Percentiles rank a stretch among this genome's conserved stretches.
These are phyloP conservation scores for Fusarium continuum DNA, from an alignment of 2,329 filamentous ascomycete genomes.

Conservation along the genomic window DNA sequence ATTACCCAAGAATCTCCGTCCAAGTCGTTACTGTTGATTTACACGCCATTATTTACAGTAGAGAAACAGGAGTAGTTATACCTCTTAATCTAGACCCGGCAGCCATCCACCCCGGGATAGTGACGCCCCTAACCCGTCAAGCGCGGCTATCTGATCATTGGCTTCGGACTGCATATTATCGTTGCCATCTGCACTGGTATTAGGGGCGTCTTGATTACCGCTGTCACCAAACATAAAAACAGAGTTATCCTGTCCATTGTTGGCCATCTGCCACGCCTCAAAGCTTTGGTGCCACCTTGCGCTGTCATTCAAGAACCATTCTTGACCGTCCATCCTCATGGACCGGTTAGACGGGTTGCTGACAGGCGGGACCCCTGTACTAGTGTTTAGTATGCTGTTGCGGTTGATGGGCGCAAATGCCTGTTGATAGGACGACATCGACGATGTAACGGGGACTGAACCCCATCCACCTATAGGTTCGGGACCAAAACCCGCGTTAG, in stretches of 20 bases:
- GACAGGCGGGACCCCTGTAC: slow-evolving; percentile 31
- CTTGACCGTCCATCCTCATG: slow-evolving; percentile 59
- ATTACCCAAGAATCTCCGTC: neutral
- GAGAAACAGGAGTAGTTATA: neutral
- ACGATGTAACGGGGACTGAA: slow-evolving; percentile 26
- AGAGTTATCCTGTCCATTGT: slow-evolving; percentile 37
- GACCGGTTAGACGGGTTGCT: slow-evolving; percentile 36
- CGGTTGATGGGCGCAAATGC: slow-evolving; percentile 36
- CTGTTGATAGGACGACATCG: slow-evolving; percentile 35
- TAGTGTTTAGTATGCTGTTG: slow-evolving; percentile 19
- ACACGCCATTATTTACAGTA: slow-evolving; percentile 1
- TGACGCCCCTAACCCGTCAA: slow-evolving; percentile 48
- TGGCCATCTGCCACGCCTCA: slow-evolving; percentile 59
- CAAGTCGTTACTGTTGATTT: neutral
- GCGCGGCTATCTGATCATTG: slow-evolving; percentile 39
- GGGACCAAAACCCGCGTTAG: slow-evolving; percentile 33
- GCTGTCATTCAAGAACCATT: slow-evolving; percentile 67
- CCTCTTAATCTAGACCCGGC: slow-evolving; percentile 47
- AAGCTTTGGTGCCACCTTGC: slow-evolving; percentile 68
- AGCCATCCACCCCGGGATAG: slow-evolving; percentile 49
- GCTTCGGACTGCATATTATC: slow-evolving; percentile 29
- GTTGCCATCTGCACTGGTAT: slow-evolving; percentile 26
- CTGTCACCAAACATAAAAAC: slow-evolving; percentile 46
- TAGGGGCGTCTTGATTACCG: slow-evolving; percentile 31
- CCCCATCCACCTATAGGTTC: slow-evolving; percentile 44